A percentile compares a stretch with the other conserved stretches of the same genome.
phyloP scores from a whole-genome alignment of 305 asterid genomes.

The Solanum hybrid region DNA sequence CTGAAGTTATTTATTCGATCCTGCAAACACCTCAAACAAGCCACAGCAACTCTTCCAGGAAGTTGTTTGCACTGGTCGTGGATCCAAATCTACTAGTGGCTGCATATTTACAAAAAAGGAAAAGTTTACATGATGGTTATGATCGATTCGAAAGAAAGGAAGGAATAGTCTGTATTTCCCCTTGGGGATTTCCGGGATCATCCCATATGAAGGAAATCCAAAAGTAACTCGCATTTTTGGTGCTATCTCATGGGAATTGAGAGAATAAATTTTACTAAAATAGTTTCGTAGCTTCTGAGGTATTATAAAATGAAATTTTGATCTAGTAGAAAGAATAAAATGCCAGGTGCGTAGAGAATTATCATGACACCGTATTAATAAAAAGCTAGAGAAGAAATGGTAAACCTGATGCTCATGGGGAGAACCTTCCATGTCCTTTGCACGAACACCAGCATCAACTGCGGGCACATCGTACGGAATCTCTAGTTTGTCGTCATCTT shows the following conservation, averaged over 20 bases:
- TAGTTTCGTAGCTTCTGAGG: neutral
- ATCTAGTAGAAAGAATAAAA: neutral
- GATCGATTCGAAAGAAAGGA: neutral
- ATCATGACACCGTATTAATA: neutral
- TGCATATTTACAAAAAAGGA: conserved; percentile 12
- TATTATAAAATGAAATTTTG: neutral
- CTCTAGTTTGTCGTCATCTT: conserved; percentile 24
- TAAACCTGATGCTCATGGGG: conserved; percentile 22
- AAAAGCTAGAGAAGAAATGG: neutral
- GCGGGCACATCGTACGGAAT: conserved; percentile 17
- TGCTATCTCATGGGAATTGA: neutral
- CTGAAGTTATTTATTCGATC: conserved; percentile 43
- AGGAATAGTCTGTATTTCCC: neutral
- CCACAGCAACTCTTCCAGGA: conserved; percentile 89
- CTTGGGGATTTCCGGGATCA: neutral
- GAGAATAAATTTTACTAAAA: neutral
- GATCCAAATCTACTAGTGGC: conserved; percentile 38
- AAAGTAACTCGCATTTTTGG: neutral
- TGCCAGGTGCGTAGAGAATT: neutral
- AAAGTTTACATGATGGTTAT: neutral
- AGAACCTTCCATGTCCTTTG: conserved; percentile 21
- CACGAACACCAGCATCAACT: conserved; percentile 18
- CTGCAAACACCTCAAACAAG: conserved; percentile 52
- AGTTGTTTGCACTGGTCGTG: conserved; percentile 35
- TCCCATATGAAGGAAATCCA: neutral